These are phyloP conservation scores for Guyanaporus albipodus DNA, from an alignment of 768 basidiomycete species.

Conservation along the genomic window DNA sequence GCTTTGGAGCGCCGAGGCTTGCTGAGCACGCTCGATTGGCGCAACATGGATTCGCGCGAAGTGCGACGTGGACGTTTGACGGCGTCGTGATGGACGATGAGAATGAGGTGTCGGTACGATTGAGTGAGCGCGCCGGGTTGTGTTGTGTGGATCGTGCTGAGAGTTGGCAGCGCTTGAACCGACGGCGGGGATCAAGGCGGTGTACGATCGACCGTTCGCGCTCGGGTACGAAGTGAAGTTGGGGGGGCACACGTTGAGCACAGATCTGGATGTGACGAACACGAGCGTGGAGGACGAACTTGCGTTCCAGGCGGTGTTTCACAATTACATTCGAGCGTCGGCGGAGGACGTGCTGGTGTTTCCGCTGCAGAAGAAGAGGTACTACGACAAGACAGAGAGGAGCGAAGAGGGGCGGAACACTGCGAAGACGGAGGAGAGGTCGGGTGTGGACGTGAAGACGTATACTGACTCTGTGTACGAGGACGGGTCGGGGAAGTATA, in stretches of 20 bases:
- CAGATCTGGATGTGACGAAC: constrained; percentile 80
- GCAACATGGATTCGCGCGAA: constrained; percentile 94
- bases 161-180: constrained; percentile 54
- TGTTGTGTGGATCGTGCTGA: constrained; percentile 7
- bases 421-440: constrained; percentile 56
- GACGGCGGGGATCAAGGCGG: constrained; percentile 49
- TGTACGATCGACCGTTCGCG: constrained; percentile 63
- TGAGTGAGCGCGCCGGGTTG: constrained; percentile 50
- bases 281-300: constrained; percentile 45
- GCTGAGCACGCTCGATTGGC: constrained; percentile 63
- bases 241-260: constrained; percentile 64
- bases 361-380: constrained; percentile 60
- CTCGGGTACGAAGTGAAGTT: constrained; percentile 83
- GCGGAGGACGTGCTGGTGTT: constrained; percentile 54
- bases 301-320: constrained; percentile 90
- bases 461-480: constrained; percentile 80
- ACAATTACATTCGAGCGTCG: constrained; percentile 80
- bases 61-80: constrained; percentile 66
- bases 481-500: constrained; percentile 51
- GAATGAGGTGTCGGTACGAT: constrained; percentile 66
- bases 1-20: constrained; percentile 83
- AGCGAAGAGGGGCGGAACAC: constrained; percentile 45
- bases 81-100: constrained; percentile 62
- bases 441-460: constrained; percentile 59
- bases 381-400: constrained; percentile 77